phyloP scores from a whole-genome alignment of 306 rosid species.

The Trifolium subterraneum region DNA sequence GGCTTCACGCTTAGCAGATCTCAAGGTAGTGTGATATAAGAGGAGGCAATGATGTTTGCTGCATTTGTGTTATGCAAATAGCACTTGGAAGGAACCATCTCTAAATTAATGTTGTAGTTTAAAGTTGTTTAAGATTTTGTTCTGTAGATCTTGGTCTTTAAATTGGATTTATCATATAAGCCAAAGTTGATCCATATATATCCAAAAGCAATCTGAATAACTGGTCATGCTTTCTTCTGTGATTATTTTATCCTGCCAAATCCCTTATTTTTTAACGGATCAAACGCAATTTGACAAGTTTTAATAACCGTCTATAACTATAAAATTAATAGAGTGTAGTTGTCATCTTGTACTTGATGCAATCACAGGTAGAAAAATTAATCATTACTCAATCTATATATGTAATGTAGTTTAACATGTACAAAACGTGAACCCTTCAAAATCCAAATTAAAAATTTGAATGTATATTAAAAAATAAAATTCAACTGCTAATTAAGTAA shows the following conservation, averaged over 20 bases:
- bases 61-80: constrained; percentile 27
- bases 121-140: constrained; percentile 39
- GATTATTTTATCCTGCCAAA: too few species aligned
- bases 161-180: constrained; percentile 26
- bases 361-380: too few species aligned
- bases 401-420: background rate
- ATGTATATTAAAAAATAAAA: background rate
- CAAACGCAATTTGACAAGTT: background rate
- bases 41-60: constrained; percentile 26
- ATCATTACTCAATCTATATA: background rate
- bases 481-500: background rate
- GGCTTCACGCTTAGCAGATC: constrained; percentile 45
- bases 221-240: constrained; percentile 24
- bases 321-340: background rate
- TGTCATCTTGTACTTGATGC: background rate
- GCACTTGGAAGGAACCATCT: constrained; percentile 13
- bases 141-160: constrained; percentile 6
- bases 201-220: background rate
- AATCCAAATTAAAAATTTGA: background rate
- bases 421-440: constrained; percentile 13
- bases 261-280: too few species aligned
- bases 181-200: background rate
- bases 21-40: constrained; percentile 40
- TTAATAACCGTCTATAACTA: background rate
- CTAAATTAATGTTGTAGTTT: constrained; percentile 27